Evolutionary conservation across 768 basidiomycete genomes (phyloP).

Genomic region (Suillus tomentosus): DNA sequence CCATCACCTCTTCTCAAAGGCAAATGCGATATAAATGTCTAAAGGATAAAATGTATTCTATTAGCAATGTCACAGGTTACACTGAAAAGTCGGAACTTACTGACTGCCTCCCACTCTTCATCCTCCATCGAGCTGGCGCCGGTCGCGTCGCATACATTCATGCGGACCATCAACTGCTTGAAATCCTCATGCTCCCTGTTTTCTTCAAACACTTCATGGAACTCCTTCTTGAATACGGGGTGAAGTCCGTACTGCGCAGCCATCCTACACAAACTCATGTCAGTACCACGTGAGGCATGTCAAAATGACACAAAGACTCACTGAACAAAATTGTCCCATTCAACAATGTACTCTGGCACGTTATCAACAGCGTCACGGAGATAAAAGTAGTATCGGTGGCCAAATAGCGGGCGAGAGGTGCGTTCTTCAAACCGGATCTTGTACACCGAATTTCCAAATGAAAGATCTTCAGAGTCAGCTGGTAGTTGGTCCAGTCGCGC

Average conservation of each 20-base stretch:
- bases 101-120: constrained; percentile 98
- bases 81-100: constrained; percentile 51
- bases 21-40: constrained; percentile 96
- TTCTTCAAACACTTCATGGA: constrained; percentile 86
- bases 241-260: constrained; percentile 80
- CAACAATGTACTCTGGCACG: constrained; percentile 96
- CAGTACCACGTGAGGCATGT: constrained; percentile 9
- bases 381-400: constrained; percentile 93
- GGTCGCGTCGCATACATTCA: constrained; percentile 87
- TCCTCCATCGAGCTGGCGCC: constrained; percentile 93
- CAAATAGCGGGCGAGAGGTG: constrained; percentile 64
- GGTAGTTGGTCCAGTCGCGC: constrained; percentile 73
- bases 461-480: constrained; percentile 62
- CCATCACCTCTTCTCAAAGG: constrained; percentile 68
- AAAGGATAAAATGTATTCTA: constrained; percentile 12
- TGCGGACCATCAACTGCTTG: constrained; percentile 77
- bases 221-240: constrained; percentile 80
- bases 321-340: constrained; percentile 91
- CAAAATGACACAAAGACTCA: constrained; percentile 37
- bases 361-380: constrained; percentile 94
- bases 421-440: constrained; percentile 83
- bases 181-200: constrained; percentile 82
- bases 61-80: background rate
- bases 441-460: constrained; percentile 92
- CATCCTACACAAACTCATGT: constrained; percentile 51